phyloP scores from a whole-genome alignment of 2,329 filamentous ascomycete species.

The Pseudogymnoascus sp. region DNA sequence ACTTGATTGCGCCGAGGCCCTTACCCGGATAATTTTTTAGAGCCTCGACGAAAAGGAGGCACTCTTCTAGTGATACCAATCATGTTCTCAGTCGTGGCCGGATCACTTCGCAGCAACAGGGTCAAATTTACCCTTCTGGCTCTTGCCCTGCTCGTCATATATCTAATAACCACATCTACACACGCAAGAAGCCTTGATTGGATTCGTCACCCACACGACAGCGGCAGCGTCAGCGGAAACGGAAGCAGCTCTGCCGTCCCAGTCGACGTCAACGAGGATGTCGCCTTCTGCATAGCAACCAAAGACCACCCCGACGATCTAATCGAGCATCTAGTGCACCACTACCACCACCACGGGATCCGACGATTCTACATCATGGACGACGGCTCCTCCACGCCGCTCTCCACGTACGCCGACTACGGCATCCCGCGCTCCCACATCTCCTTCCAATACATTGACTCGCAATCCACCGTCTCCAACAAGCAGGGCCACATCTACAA shows the following conservation, averaged over 20 bases:
- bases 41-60: no score
- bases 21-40: no score
- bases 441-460: slow-evolving; percentile 21
- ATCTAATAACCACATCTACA: no score
- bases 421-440: slow-evolving; percentile 16
- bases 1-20: no score
- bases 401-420: slow-evolving; percentile 17
- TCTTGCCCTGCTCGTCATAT: no score
- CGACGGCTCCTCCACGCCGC: slow-evolving; percentile 21
- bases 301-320: slow-evolving; percentile 22
- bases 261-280: slow-evolving; percentile 16
- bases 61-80: no score
- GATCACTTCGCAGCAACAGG: no score
- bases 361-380: slow-evolving; percentile 25
- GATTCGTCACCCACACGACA: not conserved
- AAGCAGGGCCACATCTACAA: slow-evolving; percentile 22
- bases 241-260: not conserved
- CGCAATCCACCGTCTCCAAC: not conserved
- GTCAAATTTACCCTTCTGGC: no score
- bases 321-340: slow-evolving; percentile 22
- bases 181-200: not conserved
- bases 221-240: not conserved
- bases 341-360: slow-evolving; percentile 24
- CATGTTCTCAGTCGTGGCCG: no score
- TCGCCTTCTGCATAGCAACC: slow-evolving; percentile 23